Evolutionary conservation across 495 filamentous ascomycete genomes (phyloP).

Genomic region (Bacidia gigantensis): DNA sequence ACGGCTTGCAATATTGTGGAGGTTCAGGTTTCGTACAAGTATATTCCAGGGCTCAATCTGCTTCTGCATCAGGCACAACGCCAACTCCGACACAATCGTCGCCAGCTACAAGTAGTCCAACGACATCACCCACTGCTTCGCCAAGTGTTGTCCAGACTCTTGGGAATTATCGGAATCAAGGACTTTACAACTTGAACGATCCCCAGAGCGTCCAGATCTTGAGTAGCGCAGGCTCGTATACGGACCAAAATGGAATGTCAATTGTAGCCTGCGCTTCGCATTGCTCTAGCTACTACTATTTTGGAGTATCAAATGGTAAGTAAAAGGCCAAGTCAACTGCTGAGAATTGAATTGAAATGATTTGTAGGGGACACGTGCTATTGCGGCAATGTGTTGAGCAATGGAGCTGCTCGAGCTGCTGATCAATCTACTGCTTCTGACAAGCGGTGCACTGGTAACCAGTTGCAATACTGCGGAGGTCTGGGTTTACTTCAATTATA

Average conservation of each 20-base stretch:
- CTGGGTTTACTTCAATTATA: conserved; percentile 1
- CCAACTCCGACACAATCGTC: no score
- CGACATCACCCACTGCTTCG: not conserved
- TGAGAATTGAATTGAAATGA: not conserved
- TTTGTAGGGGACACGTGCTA: not conserved
- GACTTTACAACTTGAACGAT: not conserved
- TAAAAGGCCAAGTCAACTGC: not conserved
- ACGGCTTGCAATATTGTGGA: not conserved
- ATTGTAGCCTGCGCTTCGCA: not conserved
- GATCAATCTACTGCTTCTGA: not conserved
- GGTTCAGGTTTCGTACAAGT: not conserved
- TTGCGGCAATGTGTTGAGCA: not conserved
- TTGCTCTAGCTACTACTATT: not conserved
- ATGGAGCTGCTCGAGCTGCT: not conserved
- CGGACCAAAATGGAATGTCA: not conserved
- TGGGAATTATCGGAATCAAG: not conserved
- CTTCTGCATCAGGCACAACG: not conserved
- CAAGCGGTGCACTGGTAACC: not conserved
- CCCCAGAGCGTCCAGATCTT: not conserved
- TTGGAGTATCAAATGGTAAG: not conserved
- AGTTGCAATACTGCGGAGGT: not conserved
- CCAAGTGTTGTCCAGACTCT: not conserved
- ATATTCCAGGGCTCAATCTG: not conserved
- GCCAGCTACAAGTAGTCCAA: not conserved
- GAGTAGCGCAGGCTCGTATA: not conserved